These are phyloP conservation scores for Xylaria nigripes DNA, from an alignment of 495 filamentous ascomycete genomes.

Conservation along the genomic window DNA sequence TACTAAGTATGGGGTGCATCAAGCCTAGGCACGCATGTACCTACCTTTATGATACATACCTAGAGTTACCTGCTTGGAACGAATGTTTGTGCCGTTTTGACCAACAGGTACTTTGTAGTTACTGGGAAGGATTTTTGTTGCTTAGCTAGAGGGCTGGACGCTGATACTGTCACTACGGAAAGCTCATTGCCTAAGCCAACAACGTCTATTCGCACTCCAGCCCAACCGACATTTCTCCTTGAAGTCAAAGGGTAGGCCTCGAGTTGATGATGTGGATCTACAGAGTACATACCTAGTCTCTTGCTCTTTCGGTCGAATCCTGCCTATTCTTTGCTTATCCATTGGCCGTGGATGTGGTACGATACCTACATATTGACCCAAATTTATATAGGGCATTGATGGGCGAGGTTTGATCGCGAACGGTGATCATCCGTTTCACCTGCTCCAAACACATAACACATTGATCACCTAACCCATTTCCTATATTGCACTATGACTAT, in stretches of 20 bases:
- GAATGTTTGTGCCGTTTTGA: too few species aligned
- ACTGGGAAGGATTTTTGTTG: too few species aligned
- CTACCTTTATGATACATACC: too few species aligned
- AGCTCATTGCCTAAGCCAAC: not conserved
- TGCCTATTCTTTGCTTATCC: conserved; percentile 8
- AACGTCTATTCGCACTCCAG: not conserved
- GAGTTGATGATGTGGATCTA: not conserved
- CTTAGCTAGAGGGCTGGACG: not conserved
- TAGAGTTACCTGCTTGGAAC: too few species aligned
- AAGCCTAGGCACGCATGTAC: not conserved
- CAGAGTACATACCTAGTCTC: not conserved
- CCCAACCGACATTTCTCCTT: not conserved
- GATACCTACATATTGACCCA: not conserved
- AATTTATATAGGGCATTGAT: not conserved
- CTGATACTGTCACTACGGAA: not conserved
- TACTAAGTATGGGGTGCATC: not conserved
- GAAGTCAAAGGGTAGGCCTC: not conserved
- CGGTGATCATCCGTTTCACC: conserved; percentile 2
- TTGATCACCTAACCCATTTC: conserved; percentile 9
- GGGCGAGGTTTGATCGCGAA: not conserved
- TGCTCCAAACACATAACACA: not conserved
- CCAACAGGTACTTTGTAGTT: too few species aligned
- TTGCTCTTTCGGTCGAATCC: conserved; percentile 11
- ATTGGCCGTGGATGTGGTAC: conserved; percentile 9
- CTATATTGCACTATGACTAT: not conserved